Percentiles rank a stretch among this genome's conserved stretches.
Conservation (phyloP, 495 filamentous ascomycete species). For the Penicillium cinerascens region DNA sequence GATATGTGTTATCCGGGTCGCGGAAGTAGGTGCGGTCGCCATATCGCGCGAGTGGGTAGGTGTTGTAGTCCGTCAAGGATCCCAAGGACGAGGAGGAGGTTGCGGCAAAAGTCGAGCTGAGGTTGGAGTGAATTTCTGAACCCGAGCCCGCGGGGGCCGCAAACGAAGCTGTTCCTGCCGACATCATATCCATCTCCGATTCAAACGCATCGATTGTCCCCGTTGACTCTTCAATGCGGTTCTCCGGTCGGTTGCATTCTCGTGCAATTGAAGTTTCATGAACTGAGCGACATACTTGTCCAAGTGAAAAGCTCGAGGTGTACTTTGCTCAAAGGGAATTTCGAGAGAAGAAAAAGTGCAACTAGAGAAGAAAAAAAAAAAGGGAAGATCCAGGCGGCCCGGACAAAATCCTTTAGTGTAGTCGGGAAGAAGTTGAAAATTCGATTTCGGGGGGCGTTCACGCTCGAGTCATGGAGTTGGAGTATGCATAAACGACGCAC, state of each 20-base stretch:
- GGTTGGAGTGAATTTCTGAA: constrained; percentile 39
- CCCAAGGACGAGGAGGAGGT: constrained; percentile 38
- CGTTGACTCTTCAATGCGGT: constrained; percentile 20
- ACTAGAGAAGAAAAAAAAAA: constrained; percentile 6
- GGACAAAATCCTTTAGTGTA: constrained; percentile 16
- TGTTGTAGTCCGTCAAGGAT: constrained; percentile 43
- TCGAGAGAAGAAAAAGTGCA: neutral
- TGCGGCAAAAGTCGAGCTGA: constrained; percentile 36
- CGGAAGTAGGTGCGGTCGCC: constrained; percentile 79
- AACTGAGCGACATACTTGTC: constrained; percentile 20
- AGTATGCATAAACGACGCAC: neutral
- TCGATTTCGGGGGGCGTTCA: neutral
- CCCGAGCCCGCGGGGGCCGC: constrained; percentile 29
- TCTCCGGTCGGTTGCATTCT: constrained; percentile 33
- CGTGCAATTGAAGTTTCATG: constrained; percentile 24
- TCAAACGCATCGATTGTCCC: constrained; percentile 22
- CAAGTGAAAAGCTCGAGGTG: neutral
- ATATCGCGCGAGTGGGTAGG: constrained; percentile 64
- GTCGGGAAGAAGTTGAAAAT: constrained; percentile 6
- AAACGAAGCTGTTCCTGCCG: constrained; percentile 28
- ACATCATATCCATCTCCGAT: constrained; percentile 35
- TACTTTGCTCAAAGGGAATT: neutral
- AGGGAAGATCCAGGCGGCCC: constrained; percentile 10
- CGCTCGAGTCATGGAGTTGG: neutral
- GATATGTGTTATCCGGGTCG: constrained; percentile 71